Evolutionary conservation across 2,329 filamentous ascomycete species (phyloP).

Genomic region (Cordyceps fumosorosea): DNA sequence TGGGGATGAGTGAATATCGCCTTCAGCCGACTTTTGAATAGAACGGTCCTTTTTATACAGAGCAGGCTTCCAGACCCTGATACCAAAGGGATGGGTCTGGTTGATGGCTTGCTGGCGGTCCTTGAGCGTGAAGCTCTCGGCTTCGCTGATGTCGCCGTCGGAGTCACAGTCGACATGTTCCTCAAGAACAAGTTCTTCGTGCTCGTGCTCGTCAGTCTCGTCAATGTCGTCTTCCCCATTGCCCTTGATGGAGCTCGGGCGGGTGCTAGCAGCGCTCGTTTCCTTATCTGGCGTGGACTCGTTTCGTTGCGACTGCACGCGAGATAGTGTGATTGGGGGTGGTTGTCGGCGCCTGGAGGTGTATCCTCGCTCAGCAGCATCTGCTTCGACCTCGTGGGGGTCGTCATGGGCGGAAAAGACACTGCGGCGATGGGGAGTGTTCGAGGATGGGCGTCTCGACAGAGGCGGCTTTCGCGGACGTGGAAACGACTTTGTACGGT

Average conservation of each 20-base stretch:
- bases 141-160: slow-evolving; percentile 72
- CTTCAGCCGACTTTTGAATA: slow-evolving; percentile 92
- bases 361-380: slow-evolving; percentile 42
- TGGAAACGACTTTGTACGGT: slow-evolving; percentile 40
- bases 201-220: slow-evolving; percentile 27
- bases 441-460: slow-evolving; percentile 68
- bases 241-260: slow-evolving; percentile 14
- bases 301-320: slow-evolving; percentile 34
- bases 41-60: slow-evolving; percentile 97
- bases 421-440: slow-evolving; percentile 71
- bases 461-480: slow-evolving; percentile 67
- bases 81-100: slow-evolving; percentile 96
- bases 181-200: slow-evolving; percentile 37
- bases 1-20: slow-evolving; percentile 91
- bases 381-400: slow-evolving; percentile 68
- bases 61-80: slow-evolving; percentile 97
- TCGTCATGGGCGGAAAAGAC: slow-evolving; percentile 92
- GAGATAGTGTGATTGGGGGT: slow-evolving; percentile 29
- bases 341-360: slow-evolving; percentile 29
- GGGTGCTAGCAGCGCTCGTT: slow-evolving; percentile 20
- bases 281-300: slow-evolving; percentile 11
- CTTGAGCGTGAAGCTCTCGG: slow-evolving; percentile 95
- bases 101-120: slow-evolving; percentile 98
- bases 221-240: slow-evolving; percentile 25
- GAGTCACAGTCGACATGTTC: slow-evolving; percentile 55